phyloP scores from a whole-genome alignment of 805 yeast species.

The Zygoascus flipseniorum region DNA sequence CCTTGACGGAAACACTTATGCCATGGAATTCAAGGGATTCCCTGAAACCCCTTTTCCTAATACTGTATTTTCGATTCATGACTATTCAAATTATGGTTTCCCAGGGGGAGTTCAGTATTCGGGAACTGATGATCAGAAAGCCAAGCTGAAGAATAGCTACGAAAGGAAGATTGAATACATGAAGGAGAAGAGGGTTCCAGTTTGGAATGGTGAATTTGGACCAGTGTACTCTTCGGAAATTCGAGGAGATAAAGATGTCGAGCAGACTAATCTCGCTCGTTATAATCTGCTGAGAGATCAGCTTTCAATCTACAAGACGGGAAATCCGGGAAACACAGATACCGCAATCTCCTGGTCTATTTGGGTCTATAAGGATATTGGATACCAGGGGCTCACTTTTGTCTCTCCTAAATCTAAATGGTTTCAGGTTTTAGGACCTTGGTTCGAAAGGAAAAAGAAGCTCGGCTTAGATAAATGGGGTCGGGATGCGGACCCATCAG shows the following conservation, averaged over 20 bases:
- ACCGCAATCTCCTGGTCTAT: slow-evolving; percentile 43
- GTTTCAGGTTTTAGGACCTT: slow-evolving; percentile 35
- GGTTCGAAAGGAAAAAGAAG: slow-evolving; percentile 35
- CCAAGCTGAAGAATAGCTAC: slow-evolving; percentile 33
- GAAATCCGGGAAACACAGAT: slow-evolving; percentile 42
- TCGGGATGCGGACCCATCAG: slow-evolving; percentile 35
- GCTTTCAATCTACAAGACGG: slow-evolving; percentile 35
- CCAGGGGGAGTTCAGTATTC: slow-evolving; percentile 29
- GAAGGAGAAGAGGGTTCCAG: slow-evolving; percentile 35
- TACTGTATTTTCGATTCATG: slow-evolving; percentile 44
- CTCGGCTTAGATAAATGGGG: slow-evolving; percentile 47
- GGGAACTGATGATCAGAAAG: slow-evolving; percentile 31
- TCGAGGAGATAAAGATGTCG: slow-evolving; percentile 37
- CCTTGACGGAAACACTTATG: slow-evolving; percentile 44
- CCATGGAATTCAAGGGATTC: slow-evolving; percentile 43
- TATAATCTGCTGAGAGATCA: slow-evolving; percentile 39
- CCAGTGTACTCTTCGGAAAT: slow-evolving; percentile 37
- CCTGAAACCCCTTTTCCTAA: slow-evolving; percentile 34
- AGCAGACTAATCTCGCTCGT: slow-evolving; percentile 32
- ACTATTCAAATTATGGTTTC: slow-evolving; percentile 39
- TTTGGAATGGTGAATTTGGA: slow-evolving; percentile 49
- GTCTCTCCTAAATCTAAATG: slow-evolving; percentile 39
- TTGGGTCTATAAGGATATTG: slow-evolving; percentile 47
- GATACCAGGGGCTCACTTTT: slow-evolving; percentile 42
- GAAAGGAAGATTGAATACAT: slow-evolving; percentile 38